Conservation (phyloP, 768 basidiomycete genomes). For the Pulveroboletus sp. region DNA sequence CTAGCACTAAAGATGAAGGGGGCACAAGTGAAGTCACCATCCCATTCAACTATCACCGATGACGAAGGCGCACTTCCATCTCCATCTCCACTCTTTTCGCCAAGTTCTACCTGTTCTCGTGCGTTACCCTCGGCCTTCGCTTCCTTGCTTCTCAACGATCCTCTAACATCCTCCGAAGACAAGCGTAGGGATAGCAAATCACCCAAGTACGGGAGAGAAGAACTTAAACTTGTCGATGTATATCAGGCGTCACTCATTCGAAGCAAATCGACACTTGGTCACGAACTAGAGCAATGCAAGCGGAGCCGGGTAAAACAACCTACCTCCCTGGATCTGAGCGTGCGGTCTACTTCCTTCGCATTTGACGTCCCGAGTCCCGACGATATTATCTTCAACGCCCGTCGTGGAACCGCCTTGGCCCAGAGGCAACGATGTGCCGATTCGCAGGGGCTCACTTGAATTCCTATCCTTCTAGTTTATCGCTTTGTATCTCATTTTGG, state of each 20-base stretch:
- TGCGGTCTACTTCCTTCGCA: constrained; percentile 43
- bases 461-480: constrained; percentile 4
- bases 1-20: constrained; percentile 70
- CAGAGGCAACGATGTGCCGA: constrained; percentile 29
- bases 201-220: constrained; percentile 31
- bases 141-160: constrained; percentile 60
- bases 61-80: constrained; percentile 34
- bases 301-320: constrained; percentile 6
- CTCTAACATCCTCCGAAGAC: constrained; percentile 36
- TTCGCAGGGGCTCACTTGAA: constrained; percentile 3
- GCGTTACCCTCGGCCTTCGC: constrained; percentile 78
- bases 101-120: constrained; percentile 50
- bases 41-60: constrained; percentile 33
- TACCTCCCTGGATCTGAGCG: constrained; percentile 33
- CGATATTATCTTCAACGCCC: constrained; percentile 77
- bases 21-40: constrained; percentile 42
- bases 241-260: constrained; percentile 28
- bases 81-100: constrained; percentile 54
- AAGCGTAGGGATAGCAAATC: constrained; percentile 30
- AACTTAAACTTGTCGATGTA: constrained; percentile 23
- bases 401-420: constrained; percentile 64
- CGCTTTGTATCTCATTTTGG: constrained; percentile 12
- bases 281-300: constrained; percentile 8
- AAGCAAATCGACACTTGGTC: constrained; percentile 26
- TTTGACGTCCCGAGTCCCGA: constrained; percentile 91